Base-by-base conservation (phyloP, 129 eudicot species). In the Solidago caesia region DNA sequence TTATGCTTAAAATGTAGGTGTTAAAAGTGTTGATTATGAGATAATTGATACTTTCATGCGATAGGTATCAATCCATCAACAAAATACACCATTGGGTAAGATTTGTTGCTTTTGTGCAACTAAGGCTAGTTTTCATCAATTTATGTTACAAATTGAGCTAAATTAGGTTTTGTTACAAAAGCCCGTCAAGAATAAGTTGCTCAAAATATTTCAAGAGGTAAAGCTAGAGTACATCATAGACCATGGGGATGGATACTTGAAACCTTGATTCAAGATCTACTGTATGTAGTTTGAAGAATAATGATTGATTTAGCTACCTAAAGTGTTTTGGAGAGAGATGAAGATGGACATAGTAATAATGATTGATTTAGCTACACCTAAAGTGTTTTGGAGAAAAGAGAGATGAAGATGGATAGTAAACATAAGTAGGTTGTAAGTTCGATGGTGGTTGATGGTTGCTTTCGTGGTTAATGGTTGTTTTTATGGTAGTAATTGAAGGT, bases 1-100 rank as follows among this genome's bases (percentile, higher is more conserved):
- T 55, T 42, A 66, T 75, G 73, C 52, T 75, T 65, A 5, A 25
- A 66, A 44, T 29, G 15, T 66, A 53, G 56, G 65, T 44, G 53
- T 72, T 26, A 42, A 15, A 75, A 53, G 14, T 11, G 68, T n/a
- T 11, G 56, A 67, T 48, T 8, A 41, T 39, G 41, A 41, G 56
- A 72, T 7, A 39, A 48, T 6, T 63, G 67, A 12, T 33, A 26
- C 67, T 63, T 63, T 21, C 12, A 63, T 63, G 44, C 46, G 4
- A 62, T 62, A 8, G 21, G 21, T 63, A 60, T 57, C 61, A 13
- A 12, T 9, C 8, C 29, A 26, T 64, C 16, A 63, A 59, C 21
- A 75, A 65, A 75, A 64, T 13, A 66, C 13, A 16, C 13, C 46
- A 51, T 33, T 7, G 41, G 45, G 33, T 63, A 16, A 74, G 62